Evolutionary conservation across 2,329 filamentous ascomycete genomes (phyloP), one percentile per base, ranked within the genome.

Genomic region (Trichoderma pleuroti): DNA sequence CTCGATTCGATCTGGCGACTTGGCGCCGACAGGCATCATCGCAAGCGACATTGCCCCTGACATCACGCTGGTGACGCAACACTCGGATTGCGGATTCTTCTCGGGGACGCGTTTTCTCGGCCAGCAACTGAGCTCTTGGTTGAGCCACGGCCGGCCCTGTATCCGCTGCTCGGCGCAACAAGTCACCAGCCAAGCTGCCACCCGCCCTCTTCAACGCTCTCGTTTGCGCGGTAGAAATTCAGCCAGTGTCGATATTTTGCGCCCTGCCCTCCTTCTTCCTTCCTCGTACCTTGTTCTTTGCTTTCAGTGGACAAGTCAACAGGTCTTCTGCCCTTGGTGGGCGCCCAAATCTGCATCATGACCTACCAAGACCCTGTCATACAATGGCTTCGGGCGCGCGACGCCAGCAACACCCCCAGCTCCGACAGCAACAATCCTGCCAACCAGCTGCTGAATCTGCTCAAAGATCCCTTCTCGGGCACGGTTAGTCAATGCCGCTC

Each of bases 381-480:
- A 60, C 71, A 62, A 62, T 70, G 74, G 52, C 62, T 74, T 14
- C 42, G 30, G 32, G 59, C 68, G 34, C 73, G 74, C 34, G 36
- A 73, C 61, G 21, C 73, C 61, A 11, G 14, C 26, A 7, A 7
- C 46, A 49, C 42, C 10, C 46, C 46, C 46, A 52, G 46, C 46
- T 24, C 46, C 46, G 21, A 52, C 24, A 24, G 26, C 46, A 21
- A 73, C 7, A 59, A 63, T n/a, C 66, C 75, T 21, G 83, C 80
- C 34, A 72, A 83, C 60, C 79, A 86, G 77, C 78, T 87, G 68
- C 78, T 87, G 42, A 76, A 84, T 4, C 77, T 88, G 60, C 77
- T 88, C 14, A 78, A 84, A 71, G 80, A 87, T 72, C 86, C 86
- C 11, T 88, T 87, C 74, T 81, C 81, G 64, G 80, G 81, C 68